phyloP scores from a whole-genome alignment of 176 grass and related monocot genomes.

The Eleusine indica region DNA sequence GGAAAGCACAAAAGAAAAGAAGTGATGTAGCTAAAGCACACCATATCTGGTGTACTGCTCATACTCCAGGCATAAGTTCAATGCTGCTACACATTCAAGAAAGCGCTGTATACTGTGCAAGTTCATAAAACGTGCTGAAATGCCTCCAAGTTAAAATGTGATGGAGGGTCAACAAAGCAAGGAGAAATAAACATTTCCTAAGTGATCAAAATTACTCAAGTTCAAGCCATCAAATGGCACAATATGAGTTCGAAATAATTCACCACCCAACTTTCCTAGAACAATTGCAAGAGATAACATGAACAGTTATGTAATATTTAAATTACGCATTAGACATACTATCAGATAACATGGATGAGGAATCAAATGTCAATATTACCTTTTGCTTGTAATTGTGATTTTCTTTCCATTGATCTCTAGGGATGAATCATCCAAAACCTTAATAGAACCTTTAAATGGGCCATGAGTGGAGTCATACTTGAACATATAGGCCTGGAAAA shows the following conservation, averaged over 20 bases:
- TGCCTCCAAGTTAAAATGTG: neutral
- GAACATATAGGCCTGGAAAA: slow-evolving; percentile 91
- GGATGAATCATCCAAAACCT: slow-evolving; percentile 73
- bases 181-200: neutral
- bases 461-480: slow-evolving; percentile 99
- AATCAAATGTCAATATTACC: slow-evolving; percentile 45
- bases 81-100: neutral
- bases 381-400: slow-evolving; percentile 84
- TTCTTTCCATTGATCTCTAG: slow-evolving; percentile 95
- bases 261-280: slow-evolving; percentile 4
- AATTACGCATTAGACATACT: neutral
- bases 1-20: neutral
- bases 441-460: slow-evolving; percentile 76
- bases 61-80: neutral
- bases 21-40: neutral
- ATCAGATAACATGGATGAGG: slow-evolving; percentile 12
- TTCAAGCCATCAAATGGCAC: neutral
- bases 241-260: neutral
- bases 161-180: neutral
- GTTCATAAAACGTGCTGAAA: neutral
- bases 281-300: neutral
- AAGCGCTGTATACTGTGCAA: neutral
- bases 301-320: slow-evolving; percentile 4
- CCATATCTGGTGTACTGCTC: neutral
- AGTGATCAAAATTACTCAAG: neutral